Base-by-base conservation (phyloP, 2,329 filamentous ascomycete genomes). In the Decorospora gaudefroyi region DNA sequence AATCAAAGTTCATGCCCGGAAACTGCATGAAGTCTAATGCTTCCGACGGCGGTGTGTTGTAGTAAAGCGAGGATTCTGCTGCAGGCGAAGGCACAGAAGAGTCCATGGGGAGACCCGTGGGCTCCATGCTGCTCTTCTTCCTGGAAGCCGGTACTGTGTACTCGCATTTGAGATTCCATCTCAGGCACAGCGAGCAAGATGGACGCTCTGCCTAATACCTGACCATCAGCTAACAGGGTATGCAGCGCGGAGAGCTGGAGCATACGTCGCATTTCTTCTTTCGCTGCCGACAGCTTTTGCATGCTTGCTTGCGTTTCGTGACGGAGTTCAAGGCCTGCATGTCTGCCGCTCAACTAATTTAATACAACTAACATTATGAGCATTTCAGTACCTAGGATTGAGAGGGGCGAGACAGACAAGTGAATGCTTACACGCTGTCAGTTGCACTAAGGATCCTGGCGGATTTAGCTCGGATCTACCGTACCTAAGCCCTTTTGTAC, bases 281-380 rank as follows among this genome's bases (percentile, higher is more conserved):
- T n/a, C 64, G 62, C 16, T 62, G 58, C n/a, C 65, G 47, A 27
- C 65, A 69, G 33, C 54, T 62, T 15, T 32, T 57, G 25, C 65
- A 69, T 13, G 64, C 63, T 42, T 64, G 64, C 42, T 69, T 69
- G 33, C 64, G 49, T 42, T 68, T 65, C n/a, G 52, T 48, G 7
- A 62, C 43, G 4, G 61, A 62, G 12, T 54, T 57, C 4, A 62
- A 38, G n/a, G 43, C 50, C 18, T 55, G 48, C 55, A 61, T 60
- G n/a, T 12, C 42, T 13, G 26, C 28, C 13, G n/a, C 7, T 12
- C 10, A 31, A 12, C 11, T 2, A 4, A 31, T n/a, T n/a, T n/a
- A n/a, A n/a, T n/a, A n/a, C n/a, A n/a, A n/a, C n/a, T n/a, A n/a
- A n/a, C n/a, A n/a, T n/a, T n/a, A n/a, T n/a, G n/a, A n/a, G n/a